phyloP scores from a whole-genome alignment of 129 eudicot species.

The Saussurea involucrata region DNA sequence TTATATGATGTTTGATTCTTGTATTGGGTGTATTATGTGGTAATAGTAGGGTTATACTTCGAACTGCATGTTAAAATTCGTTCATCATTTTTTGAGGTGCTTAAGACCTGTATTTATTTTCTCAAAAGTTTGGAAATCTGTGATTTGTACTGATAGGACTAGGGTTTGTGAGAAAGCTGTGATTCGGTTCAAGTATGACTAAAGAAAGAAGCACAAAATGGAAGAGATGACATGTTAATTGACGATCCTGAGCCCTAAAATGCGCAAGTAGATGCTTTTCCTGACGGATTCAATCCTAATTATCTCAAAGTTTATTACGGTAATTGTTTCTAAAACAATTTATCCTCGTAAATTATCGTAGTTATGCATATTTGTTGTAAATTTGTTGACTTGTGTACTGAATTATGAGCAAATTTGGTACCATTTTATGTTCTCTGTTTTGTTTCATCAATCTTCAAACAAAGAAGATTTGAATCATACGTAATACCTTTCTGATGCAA shows the following conservation, averaged over 20 bases:
- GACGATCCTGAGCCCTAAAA: conserved; percentile 35
- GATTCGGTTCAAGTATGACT: conserved; percentile 31
- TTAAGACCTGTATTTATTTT: background rate
- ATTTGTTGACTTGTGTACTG: background rate
- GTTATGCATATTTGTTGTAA: background rate
- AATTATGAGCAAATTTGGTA: background rate
- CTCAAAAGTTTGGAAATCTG: background rate
- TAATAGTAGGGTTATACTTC: background rate
- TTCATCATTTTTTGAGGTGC: background rate
- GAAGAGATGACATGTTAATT: conserved; percentile 58
- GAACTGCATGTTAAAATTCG: background rate
- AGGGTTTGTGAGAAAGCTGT: conserved; percentile 17
- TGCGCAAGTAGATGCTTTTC: conserved; percentile 18
- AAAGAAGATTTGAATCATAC: background rate
- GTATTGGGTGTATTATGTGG: background rate
- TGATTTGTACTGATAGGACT: background rate
- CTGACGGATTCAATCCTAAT: conserved; percentile 49
- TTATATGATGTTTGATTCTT: background rate
- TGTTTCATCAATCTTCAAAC: background rate
- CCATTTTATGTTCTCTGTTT: background rate
- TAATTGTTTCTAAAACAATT: conserved; percentile 1
- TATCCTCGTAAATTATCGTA: background rate
- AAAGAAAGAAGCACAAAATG: conserved; percentile 46
- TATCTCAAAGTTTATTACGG: conserved; percentile 73
- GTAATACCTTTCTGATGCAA: background rate